phyloP scores from a whole-genome alignment of 2,329 filamentous ascomycete species.

The Aspergillus sp. region DNA sequence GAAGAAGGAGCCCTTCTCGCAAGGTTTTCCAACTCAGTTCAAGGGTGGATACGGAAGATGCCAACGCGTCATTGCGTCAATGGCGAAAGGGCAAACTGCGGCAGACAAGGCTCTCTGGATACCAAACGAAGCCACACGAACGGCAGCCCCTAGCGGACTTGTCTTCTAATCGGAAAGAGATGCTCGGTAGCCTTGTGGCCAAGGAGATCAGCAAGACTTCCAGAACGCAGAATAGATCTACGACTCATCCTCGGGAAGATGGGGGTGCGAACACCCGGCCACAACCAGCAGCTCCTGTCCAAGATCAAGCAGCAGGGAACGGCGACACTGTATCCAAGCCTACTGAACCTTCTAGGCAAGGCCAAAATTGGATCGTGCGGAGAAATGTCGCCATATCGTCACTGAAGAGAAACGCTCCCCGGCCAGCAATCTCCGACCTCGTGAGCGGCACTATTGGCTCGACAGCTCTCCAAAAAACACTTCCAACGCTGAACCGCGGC shows the following conservation, averaged over 20 bases:
- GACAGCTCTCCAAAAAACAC: constrained; percentile 29
- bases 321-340: neutral
- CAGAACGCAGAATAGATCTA: neutral
- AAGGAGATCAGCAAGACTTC: constrained; percentile 2
- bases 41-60: constrained; percentile 55
- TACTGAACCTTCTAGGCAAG: constrained; percentile 17
- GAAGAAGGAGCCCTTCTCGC: constrained; percentile 50
- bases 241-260: constrained; percentile 3
- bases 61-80: constrained; percentile 47
- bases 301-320: constrained; percentile 3
- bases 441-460: constrained; percentile 16
- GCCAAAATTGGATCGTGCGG: constrained; percentile 34
- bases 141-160: constrained; percentile 23
- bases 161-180: constrained; percentile 17
- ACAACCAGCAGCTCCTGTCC: neutral
- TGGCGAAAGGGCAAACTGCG: constrained; percentile 51
- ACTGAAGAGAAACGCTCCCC: constrained; percentile 31
- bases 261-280: neutral
- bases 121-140: constrained; percentile 18
- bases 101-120: constrained; percentile 22
- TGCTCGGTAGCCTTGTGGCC: neutral
- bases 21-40: constrained; percentile 56
- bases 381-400: constrained; percentile 36
- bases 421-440: constrained; percentile 36
- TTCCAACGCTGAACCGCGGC: constrained; percentile 32